A percentile compares a stretch with the other conserved stretches of the same genome.
Evolutionary conservation across 2,329 filamentous ascomycete species (phyloP).

Genomic region (Aspergillus versicolor): DNA sequence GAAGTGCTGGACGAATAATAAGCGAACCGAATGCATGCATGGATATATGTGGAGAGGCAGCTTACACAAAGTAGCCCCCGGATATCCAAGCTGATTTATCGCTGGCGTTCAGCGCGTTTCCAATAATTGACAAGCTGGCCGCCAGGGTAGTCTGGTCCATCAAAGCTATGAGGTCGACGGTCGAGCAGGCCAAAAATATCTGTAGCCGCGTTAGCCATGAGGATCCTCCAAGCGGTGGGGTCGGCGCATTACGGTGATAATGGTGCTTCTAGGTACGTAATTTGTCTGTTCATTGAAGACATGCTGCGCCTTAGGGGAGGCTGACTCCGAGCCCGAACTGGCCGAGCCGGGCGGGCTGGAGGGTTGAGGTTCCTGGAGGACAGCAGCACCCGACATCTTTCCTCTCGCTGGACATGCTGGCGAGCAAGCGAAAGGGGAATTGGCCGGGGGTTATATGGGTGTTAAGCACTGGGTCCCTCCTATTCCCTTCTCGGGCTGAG

Average conservation of each 20-base stretch:
- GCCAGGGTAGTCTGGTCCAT: conserved; percentile 61
- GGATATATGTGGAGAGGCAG: conserved; percentile 41
- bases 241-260: conserved; percentile 47
- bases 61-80: conserved; percentile 58
- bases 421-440: background rate
- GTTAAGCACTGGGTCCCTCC: background rate
- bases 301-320: conserved; percentile 11
- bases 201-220: conserved; percentile 23
- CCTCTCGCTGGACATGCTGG: background rate
- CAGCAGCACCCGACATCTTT: conserved; percentile 1
- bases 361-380: conserved; percentile 3
- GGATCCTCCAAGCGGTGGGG: background rate
- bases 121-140: conserved; percentile 55
- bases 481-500: background rate
- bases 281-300: conserved; percentile 57
- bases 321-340: background rate
- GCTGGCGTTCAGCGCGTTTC: conserved; percentile 51
- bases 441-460: background rate
- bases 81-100: conserved; percentile 57
- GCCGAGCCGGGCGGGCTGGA: conserved; percentile 2
- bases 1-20: conserved; percentile 65
- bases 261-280: conserved; percentile 52
- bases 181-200: conserved; percentile 60
- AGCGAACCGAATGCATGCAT: background rate
- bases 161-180: conserved; percentile 55